Evolutionary conservation across 2,329 filamentous ascomycete genomes (phyloP), one percentile per base, ranked within the genome.

Genomic region (Pseudogymnoascus sp.): DNA sequence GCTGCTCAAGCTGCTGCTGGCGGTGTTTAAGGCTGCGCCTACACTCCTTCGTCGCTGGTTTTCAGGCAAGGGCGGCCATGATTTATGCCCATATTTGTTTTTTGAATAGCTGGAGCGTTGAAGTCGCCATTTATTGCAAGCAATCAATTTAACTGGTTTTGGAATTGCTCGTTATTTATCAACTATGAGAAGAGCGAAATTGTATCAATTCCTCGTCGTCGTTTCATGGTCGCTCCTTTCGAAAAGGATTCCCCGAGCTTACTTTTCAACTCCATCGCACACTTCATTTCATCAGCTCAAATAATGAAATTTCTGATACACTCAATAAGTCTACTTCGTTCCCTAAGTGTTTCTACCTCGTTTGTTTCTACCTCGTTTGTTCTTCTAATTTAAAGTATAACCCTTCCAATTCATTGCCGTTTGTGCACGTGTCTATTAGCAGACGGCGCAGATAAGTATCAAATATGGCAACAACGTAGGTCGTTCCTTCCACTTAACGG

Each of bases 1-100:
- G 64, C 61, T 64, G 66, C 68, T 50, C 66, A 71, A 61, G 68
- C 70, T 21, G 47, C 47, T 35, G 4, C 47, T 54, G 26, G 47
- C 29, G 47, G 47, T 54, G 10, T 54, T 11, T 54, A 35, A 33
- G 47, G 15, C 29, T 54, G 47, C 15, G 15, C 47, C 29, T 13
- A 9, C 17, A 33, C 29, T 21, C 13, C 1, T 17, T 54, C 17
- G 33, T 54, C 1, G 13, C 29, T 50, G 44, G 3, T 50, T 50
- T 47, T 31, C 6, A 7, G 41, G 13, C 44, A 50, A 50, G 24
- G n/a, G 29, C 29, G 9, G 29, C 21, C 47, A 33, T 33, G 29
- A 35, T 54, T 33, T 33, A 54, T 54, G 47, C 29, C 15, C 47
- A 35, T 54, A 3, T n/a, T 54, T 9, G 47, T 35, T 33, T 54